phyloP scores from a whole-genome alignment of 2,329 filamentous ascomycete genomes.

The Pseudogymnoascus sp. region DNA sequence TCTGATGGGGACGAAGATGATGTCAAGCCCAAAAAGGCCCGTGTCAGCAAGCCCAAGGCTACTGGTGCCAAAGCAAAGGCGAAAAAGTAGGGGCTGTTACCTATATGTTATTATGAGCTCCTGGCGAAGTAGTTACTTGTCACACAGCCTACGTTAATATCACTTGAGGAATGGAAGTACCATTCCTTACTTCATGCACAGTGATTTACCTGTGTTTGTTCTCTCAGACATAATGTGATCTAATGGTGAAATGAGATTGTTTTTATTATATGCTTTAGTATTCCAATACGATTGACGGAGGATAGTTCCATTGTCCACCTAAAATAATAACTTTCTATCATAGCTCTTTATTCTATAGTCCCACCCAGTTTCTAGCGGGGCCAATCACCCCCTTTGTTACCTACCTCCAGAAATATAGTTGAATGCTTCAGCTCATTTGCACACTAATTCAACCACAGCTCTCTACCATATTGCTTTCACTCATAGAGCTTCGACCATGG shows the following conservation, averaged over 20 bases:
- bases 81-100: conserved; percentile 18
- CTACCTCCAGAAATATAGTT: background rate
- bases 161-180: background rate
- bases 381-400: background rate
- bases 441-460: background rate
- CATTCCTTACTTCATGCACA: background rate
- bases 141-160: background rate
- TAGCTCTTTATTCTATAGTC: background rate
- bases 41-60: conserved; percentile 18
- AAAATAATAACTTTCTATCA: background rate
- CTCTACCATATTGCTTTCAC: background rate
- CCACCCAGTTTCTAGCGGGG: background rate
- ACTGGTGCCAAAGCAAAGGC: conserved; percentile 21
- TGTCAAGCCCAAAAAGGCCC: conserved; percentile 15
- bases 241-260: background rate
- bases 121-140: background rate
- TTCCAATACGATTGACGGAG: background rate
- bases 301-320: background rate
- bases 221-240: background rate
- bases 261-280: background rate
- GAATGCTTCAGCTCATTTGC: background rate
- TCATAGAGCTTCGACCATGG: background rate
- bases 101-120: background rate
- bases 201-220: background rate
- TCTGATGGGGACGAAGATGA: conserved; percentile 17